Conservation (phyloP, 768 basidiomycete species). For the Mycena filopes region DNA sequence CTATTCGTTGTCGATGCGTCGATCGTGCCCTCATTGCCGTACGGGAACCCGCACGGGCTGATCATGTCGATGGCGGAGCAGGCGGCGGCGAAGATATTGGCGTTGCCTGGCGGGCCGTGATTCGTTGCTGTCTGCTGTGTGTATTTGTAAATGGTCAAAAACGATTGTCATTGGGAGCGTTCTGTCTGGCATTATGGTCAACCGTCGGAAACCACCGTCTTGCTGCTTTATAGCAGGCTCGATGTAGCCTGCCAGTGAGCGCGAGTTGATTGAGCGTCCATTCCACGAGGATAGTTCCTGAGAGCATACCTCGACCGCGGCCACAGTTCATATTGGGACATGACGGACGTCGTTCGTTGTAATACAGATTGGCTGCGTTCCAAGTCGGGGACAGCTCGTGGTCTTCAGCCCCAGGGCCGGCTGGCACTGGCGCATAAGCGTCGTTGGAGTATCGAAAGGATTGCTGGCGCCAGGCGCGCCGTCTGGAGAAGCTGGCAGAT, state of each 20-base stretch:
- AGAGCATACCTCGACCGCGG: too few species aligned
- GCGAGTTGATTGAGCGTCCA: too few species aligned
- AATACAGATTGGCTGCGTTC: slow-evolving; percentile 34
- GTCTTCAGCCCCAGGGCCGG: slow-evolving; percentile 25
- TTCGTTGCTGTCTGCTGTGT: neutral
- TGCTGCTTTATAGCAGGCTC: too few species aligned
- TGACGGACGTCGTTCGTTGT: too few species aligned
- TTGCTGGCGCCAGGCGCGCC: slow-evolving; percentile 11
- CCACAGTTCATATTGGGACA: too few species aligned
- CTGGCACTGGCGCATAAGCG: slow-evolving; percentile 14
- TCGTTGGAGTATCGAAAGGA: slow-evolving; percentile 14
- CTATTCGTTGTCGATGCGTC: slow-evolving; percentile 55
- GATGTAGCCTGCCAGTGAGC: too few species aligned
- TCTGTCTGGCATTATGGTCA: too few species aligned
- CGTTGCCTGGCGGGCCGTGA: slow-evolving; percentile 36
- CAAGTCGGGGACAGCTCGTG: slow-evolving; percentile 33
- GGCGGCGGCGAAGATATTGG: slow-evolving; percentile 52
- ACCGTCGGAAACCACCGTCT: too few species aligned
- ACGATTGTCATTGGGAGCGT: too few species aligned
- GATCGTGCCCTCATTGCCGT: slow-evolving; percentile 39
- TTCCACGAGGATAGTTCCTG: too few species aligned
- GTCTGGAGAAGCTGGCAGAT: slow-evolving; percentile 8
- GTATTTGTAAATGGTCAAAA: neutral
- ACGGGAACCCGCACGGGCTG: slow-evolving; percentile 51
- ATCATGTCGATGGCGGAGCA: slow-evolving; percentile 54